These are phyloP conservation scores for Aspergillus fructus DNA, from an alignment of 2,329 filamentous ascomycete genomes.

Conservation along the genomic window DNA sequence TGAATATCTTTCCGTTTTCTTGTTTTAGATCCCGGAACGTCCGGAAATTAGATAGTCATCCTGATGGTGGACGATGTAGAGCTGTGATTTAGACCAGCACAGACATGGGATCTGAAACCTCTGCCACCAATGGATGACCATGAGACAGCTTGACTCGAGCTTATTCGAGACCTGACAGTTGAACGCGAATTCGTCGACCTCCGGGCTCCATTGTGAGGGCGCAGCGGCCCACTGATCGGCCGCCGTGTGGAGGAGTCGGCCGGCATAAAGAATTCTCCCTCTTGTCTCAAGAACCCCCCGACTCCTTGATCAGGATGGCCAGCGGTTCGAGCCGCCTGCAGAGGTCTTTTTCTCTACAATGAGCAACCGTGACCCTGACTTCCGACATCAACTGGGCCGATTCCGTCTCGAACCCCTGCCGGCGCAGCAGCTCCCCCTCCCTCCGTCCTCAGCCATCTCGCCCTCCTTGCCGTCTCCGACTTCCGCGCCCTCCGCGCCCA, in stretches of 20 bases:
- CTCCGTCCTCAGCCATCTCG: conserved; percentile 1
- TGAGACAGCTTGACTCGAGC: no score
- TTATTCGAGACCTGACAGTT: no score
- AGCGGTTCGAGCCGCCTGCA: conserved; percentile 30
- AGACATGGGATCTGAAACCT: no score
- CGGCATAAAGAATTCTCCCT: neutral
- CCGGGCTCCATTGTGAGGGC: no score
- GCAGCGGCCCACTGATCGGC: neutral
- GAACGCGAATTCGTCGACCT: no score
- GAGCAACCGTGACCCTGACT: conserved; percentile 24
- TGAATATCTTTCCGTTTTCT: neutral
- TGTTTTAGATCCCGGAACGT: no score
- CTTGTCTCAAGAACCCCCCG: neutral
- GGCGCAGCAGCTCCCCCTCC: conserved; percentile 6
- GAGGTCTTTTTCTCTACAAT: conserved; percentile 19
- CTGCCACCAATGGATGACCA: no score
- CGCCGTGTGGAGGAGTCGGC: neutral
- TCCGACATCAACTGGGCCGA: conserved; percentile 24
- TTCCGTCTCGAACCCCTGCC: conserved; percentile 22
- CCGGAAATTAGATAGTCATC: neutral
- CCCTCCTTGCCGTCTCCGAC: conserved; percentile 3
- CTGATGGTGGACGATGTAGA: neutral
- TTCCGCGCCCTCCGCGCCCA: neutral
- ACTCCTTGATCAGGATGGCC: conserved; percentile 23
- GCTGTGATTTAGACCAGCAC: no score